These are phyloP conservation scores for Sporisorium scitamineum DNA, from an alignment of 1,284 basidiomycete species.

Conservation along the genomic window DNA sequence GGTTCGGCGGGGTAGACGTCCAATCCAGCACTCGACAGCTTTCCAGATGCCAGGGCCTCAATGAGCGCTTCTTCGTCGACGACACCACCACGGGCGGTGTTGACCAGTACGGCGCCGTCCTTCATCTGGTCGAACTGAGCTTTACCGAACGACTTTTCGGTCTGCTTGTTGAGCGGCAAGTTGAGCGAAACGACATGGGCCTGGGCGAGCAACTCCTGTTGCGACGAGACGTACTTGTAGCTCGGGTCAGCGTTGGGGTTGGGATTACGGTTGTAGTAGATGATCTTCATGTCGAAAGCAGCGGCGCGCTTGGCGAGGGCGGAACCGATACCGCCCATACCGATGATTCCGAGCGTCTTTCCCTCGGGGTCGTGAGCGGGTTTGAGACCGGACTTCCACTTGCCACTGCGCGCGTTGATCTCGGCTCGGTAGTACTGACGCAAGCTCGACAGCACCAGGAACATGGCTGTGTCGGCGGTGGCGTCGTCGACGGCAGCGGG, in stretches of 20 bases:
- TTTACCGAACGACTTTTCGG: constrained; percentile 69
- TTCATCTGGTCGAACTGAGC: constrained; percentile 70
- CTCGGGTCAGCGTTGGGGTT: constrained; percentile 42
- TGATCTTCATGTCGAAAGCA: constrained; percentile 63
- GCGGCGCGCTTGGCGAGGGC: constrained; percentile 60
- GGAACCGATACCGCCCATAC: constrained; percentile 64
- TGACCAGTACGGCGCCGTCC: constrained; percentile 70
- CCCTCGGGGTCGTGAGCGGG: constrained; percentile 57
- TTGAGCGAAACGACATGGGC: constrained; percentile 72
- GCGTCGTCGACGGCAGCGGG: constrained; percentile 63
- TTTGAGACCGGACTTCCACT: constrained; percentile 56
- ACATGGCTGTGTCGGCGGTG: constrained; percentile 64
- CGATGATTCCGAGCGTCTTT: constrained; percentile 62
- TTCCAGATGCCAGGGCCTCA: constrained; percentile 49
- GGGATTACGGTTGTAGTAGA: constrained; percentile 64
- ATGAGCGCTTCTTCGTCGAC: constrained; percentile 70
- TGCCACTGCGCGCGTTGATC: constrained; percentile 47
- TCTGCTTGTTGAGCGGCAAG: constrained; percentile 71
- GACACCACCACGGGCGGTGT: constrained; percentile 72
- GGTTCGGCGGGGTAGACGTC: constrained; percentile 77
- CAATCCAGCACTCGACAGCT: constrained; percentile 78
- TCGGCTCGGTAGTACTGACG: constrained; percentile 62
- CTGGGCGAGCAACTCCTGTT: constrained; percentile 69
- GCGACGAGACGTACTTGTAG: constrained; percentile 52
- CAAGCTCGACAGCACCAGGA: constrained; percentile 61